Conservation (phyloP, 2,329 filamentous ascomycete genomes). For the Nannizziopsis barbatae region DNA sequence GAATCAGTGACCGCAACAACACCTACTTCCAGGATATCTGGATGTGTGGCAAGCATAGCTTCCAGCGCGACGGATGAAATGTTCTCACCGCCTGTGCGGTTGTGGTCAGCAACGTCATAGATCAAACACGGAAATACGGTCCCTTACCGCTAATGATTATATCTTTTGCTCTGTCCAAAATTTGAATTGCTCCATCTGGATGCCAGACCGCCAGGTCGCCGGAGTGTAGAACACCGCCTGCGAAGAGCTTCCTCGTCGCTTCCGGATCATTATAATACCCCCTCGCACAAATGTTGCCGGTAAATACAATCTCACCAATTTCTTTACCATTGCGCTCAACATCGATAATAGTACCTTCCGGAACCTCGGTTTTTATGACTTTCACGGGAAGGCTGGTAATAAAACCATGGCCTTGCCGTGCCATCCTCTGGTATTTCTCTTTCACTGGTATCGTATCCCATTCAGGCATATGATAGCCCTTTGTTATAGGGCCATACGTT, state of each 20-base stretch:
- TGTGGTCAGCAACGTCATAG: background rate
- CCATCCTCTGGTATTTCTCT: slow-evolving; percentile 82
- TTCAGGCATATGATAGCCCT: slow-evolving; percentile 73
- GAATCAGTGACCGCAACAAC: slow-evolving; percentile 79
- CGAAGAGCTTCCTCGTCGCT: slow-evolving; percentile 77
- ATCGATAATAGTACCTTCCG: slow-evolving; percentile 55
- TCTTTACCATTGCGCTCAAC: slow-evolving; percentile 60
- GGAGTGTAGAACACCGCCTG: slow-evolving; percentile 74
- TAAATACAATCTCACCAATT: slow-evolving; percentile 75
- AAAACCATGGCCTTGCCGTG: slow-evolving; percentile 85
- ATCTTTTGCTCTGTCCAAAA: slow-evolving; percentile 88
- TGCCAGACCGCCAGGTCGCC: slow-evolving; percentile 93
- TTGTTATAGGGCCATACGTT: slow-evolving; percentile 92
- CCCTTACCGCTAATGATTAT: slow-evolving; percentile 84
- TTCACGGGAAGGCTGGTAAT: slow-evolving; percentile 69
- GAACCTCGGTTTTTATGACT: slow-evolving; percentile 67
- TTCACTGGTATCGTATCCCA: slow-evolving; percentile 66
- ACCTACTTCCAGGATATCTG: slow-evolving; percentile 78
- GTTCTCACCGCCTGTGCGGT: slow-evolving; percentile 69
- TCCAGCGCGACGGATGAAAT: slow-evolving; percentile 91
- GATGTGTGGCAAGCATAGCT: slow-evolving; percentile 76
- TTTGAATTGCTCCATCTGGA: slow-evolving; percentile 79
- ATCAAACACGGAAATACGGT: background rate
- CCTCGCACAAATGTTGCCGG: slow-evolving; percentile 81
- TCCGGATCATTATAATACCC: slow-evolving; percentile 85